Evolutionary conservation across 805 yeast genomes (phyloP), one percentile per base, ranked within the genome.

Genomic region (Teunomyces atbi): DNA sequence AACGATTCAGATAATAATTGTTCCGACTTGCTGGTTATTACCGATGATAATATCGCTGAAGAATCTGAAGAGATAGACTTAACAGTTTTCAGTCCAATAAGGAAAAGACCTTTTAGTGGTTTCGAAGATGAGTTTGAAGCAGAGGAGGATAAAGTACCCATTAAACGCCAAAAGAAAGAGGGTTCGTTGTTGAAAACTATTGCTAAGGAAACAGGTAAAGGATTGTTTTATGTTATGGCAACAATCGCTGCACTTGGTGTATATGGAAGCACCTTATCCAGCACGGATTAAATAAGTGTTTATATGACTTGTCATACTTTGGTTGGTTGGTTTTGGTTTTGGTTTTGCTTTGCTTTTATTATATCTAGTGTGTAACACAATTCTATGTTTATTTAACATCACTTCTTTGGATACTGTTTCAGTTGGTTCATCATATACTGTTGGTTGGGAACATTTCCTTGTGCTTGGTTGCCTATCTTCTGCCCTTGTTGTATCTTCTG

Each of bases 201-300:
- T 39, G 53, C 55, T 6, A 66, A 65, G 46, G 76, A 70, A 50
- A 47, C 55, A 11, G 59, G 55, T 5, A 70, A 66, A 49, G 76
- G 71, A 11, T 41, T 59, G 6, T 29, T 64, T 8, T 70, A 70
- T 47, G 66, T 55, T 4, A 32, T 57, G 8, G 67, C 62, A 2
- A 67, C 74, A 6, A 52, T 70, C 19, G 45, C 60, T 8, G 72
- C 68, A 1, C 56, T 70, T 42, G 73, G 70, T n/a, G 50, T 60
- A 5, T 70, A 68, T 54, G 74, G 74, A n/a, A 55, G 65, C 34
- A 52, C 52, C 20, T 48, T 38, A n/a, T 18, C 43, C 28, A 20
- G 30, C 23, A 18, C 34, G 13, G 27, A 40, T 7, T 29, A 29
- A 40, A 10, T 26, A 19, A 27, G 13, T 16, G 42, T 7, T 7